A percentile compares a stretch with the other conserved stretches of the same genome.
These are phyloP conservation scores for Eimeria zaria DNA, from an alignment of 169 alveolate species.

Conservation along the genomic window DNA sequence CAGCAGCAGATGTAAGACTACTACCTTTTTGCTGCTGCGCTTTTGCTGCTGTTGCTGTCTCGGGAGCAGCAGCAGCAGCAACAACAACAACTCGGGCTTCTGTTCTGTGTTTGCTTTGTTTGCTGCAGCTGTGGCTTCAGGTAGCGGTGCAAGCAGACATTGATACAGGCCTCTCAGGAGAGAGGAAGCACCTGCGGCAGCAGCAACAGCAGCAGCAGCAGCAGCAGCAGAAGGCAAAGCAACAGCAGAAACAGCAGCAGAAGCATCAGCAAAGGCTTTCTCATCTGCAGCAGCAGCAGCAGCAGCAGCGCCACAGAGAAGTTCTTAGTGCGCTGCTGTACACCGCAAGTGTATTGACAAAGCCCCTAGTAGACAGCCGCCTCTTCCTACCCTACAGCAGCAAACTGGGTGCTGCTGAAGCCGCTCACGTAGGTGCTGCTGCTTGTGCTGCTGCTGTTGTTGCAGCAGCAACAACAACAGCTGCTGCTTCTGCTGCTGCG, in stretches of 20 bases:
- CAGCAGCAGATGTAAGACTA: slow-evolving; percentile 15
- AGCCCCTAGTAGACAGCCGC: neutral
- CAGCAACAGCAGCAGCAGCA: slow-evolving; percentile 13
- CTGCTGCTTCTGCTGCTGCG: no score
- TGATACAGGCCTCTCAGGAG: neutral
- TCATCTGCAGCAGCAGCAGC: slow-evolving; percentile 46
- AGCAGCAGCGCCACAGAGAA: slow-evolving; percentile 51
- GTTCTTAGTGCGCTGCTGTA: slow-evolving; percentile 15
- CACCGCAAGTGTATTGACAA: neutral
- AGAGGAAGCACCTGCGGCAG: neutral
- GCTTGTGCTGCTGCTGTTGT: neutral
- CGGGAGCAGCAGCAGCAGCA: slow-evolving; percentile 36
- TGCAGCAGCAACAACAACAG: neutral
- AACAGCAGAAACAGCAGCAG: slow-evolving; percentile 24
- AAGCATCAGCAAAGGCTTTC: slow-evolving; percentile 51
- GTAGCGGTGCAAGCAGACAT: neutral
- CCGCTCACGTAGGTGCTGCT: neutral
- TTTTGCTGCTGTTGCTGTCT: neutral
- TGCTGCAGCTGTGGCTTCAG: slow-evolving; percentile 63
- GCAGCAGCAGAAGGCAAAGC: slow-evolving; percentile 3
- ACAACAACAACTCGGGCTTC: neutral
- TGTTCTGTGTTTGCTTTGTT: neutral
- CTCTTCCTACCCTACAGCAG: slow-evolving; percentile 4
- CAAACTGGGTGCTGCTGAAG: neutral
- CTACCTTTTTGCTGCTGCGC: neutral